Percentiles rank a stretch among this genome's conserved stretches.
Conservation (phyloP, 306 rosid species). For the Abrus precatorius region DNA sequence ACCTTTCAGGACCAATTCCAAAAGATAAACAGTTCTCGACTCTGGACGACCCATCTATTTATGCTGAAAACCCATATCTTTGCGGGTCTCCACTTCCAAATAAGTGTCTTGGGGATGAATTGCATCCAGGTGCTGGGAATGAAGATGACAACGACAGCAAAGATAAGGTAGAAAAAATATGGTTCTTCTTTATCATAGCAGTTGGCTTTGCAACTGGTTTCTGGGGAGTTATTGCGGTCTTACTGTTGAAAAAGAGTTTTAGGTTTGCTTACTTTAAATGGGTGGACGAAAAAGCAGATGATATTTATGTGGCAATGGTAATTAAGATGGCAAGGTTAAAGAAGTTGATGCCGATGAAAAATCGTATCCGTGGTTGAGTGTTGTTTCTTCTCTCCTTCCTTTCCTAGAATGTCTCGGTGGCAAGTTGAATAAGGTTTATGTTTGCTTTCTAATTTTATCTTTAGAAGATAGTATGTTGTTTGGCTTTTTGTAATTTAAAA, state of each 20-base stretch:
- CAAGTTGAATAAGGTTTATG: neutral
- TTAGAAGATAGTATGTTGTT: neutral
- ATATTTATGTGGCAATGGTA: neutral
- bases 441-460: neutral
- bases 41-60: slow-evolving; percentile 13
- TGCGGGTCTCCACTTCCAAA: slow-evolving; percentile 10
- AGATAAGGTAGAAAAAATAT: neutral
- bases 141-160: neutral
- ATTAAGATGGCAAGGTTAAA: neutral
- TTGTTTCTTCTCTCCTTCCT: neutral
- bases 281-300: neutral
- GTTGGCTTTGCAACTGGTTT: slow-evolving; percentile 21
- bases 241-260: slow-evolving; percentile 1
- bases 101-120: neutral
- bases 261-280: slow-evolving; percentile 10
- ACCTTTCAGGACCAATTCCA: slow-evolving; percentile 24
- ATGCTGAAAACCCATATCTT: slow-evolving; percentile 21
- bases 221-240: neutral
- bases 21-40: neutral
- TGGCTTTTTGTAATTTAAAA: neutral
- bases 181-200: slow-evolving; percentile 31
- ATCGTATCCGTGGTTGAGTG: too few species aligned
- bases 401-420: neutral
- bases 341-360: neutral
- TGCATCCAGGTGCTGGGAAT: neutral